Base-by-base conservation (phyloP, 495 filamentous ascomycete species). In the Aspergillus heteromorphus region DNA sequence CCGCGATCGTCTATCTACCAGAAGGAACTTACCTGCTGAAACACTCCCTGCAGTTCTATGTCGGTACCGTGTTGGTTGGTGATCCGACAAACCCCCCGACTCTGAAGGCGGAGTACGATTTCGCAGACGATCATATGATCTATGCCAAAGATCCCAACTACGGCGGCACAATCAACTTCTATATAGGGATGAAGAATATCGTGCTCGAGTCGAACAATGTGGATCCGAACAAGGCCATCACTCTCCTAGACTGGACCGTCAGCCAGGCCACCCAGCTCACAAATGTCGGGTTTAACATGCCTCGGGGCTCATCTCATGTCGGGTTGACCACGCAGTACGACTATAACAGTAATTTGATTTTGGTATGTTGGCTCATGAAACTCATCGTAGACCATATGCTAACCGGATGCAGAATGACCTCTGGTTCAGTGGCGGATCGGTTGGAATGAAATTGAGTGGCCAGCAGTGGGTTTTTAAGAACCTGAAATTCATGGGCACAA, bases 391-490 rank as follows among this genome's bases (percentile, higher is more conserved):
- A 11, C 11, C 0, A 19, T 8, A 19, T 6, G 4, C 54, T 62
- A 21, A 51, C 10, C 11, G 19, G 21, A 1, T 31, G 6, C 18
- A 66, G 64, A 58, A 58, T 75, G 84, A 43, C 80, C 78, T 63
- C 77, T 78, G 77, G 19, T 89, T 91, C 72, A 79, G 80, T 49
- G 87, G 87, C 30, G 87, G 87, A 7, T 65, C 67, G 1, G 69
- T 78, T 25, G 86, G 82, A 29, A 73, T 80, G 47, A 74, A 74
- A 36, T 65, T 88, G 53, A 83, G 81, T 21, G 87, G 87, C 55
- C 87, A 89, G 65, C 87, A 89, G 66, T 90, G 83, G 58, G 87
- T 85, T 0, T 83, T 85, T 73, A 73, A 83, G 30, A 84, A 85
- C 60, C 27, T 89, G 11, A 79, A 68, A 11, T 87, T 89, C 59